Conservation (phyloP, 768 basidiomycete genomes). For the Leucogyrophana mollusca region DNA sequence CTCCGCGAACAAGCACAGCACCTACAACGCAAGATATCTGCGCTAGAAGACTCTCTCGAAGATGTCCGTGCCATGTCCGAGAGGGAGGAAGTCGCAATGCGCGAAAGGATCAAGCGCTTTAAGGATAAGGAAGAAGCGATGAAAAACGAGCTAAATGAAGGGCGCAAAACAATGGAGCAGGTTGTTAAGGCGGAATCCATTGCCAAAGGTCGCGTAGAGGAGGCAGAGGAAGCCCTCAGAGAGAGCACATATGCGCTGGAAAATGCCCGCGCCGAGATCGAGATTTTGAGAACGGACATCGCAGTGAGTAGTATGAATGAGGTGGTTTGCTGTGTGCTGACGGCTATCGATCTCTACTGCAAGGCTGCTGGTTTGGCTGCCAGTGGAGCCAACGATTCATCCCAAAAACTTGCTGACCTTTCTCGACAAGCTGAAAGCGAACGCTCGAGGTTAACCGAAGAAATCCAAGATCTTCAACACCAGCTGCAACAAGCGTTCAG, state of each 20-base stretch:
- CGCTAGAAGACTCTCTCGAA: slow-evolving; percentile 83
- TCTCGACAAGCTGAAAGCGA: slow-evolving; percentile 50
- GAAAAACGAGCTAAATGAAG: slow-evolving; percentile 67
- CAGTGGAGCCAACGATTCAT: slow-evolving; percentile 37
- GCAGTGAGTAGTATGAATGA: slow-evolving; percentile 49
- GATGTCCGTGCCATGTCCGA: slow-evolving; percentile 71
- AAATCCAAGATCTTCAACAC: slow-evolving; percentile 53
- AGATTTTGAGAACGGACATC: slow-evolving; percentile 69
- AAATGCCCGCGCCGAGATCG: slow-evolving; percentile 87
- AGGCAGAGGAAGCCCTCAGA: slow-evolving; percentile 86
- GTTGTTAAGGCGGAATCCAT: slow-evolving; percentile 58
- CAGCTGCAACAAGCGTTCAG: slow-evolving; percentile 41
- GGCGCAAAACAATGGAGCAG: slow-evolving; percentile 64
- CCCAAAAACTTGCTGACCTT: slow-evolving; percentile 47
- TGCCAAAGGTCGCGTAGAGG: slow-evolving; percentile 68
- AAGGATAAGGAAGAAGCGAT: slow-evolving; percentile 73
- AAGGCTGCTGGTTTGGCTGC: slow-evolving; percentile 49
- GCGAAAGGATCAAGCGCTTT: slow-evolving; percentile 62
- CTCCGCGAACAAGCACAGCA: slow-evolving; percentile 89
- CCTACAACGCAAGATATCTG: slow-evolving; percentile 71
- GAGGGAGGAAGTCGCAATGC: slow-evolving; percentile 63
- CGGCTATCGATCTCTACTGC: slow-evolving; percentile 10
- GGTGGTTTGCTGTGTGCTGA: not conserved
- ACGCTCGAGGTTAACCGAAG: slow-evolving; percentile 48
- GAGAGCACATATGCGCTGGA: slow-evolving; percentile 89